Conservation (phyloP, 768 basidiomycete species). For the Tricholoma hemisulphureum region DNA sequence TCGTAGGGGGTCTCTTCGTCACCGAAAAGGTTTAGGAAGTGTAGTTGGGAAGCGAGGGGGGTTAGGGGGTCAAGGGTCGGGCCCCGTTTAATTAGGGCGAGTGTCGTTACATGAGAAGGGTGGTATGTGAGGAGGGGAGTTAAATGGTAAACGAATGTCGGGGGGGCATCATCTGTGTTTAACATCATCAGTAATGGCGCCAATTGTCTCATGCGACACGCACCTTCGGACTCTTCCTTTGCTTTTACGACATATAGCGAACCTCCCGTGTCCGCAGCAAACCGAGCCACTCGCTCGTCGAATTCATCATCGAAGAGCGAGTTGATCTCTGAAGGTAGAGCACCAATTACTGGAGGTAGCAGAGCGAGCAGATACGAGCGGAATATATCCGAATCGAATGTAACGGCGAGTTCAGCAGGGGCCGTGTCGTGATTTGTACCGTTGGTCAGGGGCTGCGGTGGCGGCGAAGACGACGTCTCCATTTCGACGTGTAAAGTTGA, state of each 20-base stretch:
- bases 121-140: constrained; percentile 79
- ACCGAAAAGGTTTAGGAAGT: constrained; percentile 89
- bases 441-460: constrained; percentile 19
- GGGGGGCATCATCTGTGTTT: constrained; percentile 58
- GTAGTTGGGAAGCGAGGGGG: constrained; percentile 82
- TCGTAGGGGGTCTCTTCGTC: constrained; percentile 92
- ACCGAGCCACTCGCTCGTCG: constrained; percentile 70
- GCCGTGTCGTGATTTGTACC: constrained; percentile 26
- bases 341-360: constrained; percentile 82
- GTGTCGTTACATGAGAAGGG: constrained; percentile 73
- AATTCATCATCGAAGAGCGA: constrained; percentile 71
- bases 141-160: constrained; percentile 64
- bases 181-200: constrained; percentile 8
- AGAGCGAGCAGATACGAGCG: constrained; percentile 68
- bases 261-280: constrained; percentile 72
- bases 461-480: constrained; percentile 9
- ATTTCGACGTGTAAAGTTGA: constrained; percentile 1
- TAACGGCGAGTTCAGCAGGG: constrained; percentile 25
- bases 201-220: constrained; percentile 17
- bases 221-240: constrained; percentile 74
- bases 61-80: constrained; percentile 76
- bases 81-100: constrained; percentile 93
- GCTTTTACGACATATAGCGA: constrained; percentile 82
- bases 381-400: constrained; percentile 72
- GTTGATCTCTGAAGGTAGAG: constrained; percentile 60